These are phyloP conservation scores for Pneumocystis oryctolagi DNA, from an alignment of 1,139 yeast species.

Conservation along the genomic window DNA sequence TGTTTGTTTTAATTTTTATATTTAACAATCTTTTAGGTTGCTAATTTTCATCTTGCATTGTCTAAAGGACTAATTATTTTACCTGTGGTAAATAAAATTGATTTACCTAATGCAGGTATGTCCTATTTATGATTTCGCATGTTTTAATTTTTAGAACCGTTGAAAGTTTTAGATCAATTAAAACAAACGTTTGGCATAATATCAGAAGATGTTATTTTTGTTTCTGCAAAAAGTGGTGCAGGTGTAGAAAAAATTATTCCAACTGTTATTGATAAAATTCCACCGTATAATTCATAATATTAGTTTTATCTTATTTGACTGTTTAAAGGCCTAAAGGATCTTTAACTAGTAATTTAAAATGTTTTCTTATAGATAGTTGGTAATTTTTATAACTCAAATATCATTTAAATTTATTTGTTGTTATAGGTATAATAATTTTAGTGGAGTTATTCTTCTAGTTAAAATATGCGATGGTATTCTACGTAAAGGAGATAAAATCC, in stretches of 20 bases:
- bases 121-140: background rate
- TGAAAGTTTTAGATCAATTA: slow-evolving; percentile 66
- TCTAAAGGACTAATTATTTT: slow-evolving; percentile 67
- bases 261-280: slow-evolving; percentile 60
- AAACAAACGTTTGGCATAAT: slow-evolving; percentile 70
- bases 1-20: background rate
- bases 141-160: slow-evolving; percentile 35
- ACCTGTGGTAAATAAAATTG: slow-evolving; percentile 87
- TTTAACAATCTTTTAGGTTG: slow-evolving; percentile 27
- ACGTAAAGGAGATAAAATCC: slow-evolving; percentile 55
- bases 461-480: slow-evolving; percentile 72
- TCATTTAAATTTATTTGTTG: slow-evolving; percentile 62
- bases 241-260: slow-evolving; percentile 68
- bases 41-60: slow-evolving; percentile 81
- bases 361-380: slow-evolving; percentile 1
- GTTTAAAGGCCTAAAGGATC: background rate
- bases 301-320: background rate
- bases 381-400: background rate
- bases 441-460: slow-evolving; percentile 82
- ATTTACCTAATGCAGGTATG: slow-evolving; percentile 54
- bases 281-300: slow-evolving; percentile 26
- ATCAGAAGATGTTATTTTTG: slow-evolving; percentile 59
- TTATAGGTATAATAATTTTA: slow-evolving; percentile 90
- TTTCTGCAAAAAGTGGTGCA: slow-evolving; percentile 82
- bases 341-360: background rate